These are phyloP conservation scores for Penicillium sp. DNA, from an alignment of 2,329 filamentous ascomycete genomes.

Conservation along the genomic window DNA sequence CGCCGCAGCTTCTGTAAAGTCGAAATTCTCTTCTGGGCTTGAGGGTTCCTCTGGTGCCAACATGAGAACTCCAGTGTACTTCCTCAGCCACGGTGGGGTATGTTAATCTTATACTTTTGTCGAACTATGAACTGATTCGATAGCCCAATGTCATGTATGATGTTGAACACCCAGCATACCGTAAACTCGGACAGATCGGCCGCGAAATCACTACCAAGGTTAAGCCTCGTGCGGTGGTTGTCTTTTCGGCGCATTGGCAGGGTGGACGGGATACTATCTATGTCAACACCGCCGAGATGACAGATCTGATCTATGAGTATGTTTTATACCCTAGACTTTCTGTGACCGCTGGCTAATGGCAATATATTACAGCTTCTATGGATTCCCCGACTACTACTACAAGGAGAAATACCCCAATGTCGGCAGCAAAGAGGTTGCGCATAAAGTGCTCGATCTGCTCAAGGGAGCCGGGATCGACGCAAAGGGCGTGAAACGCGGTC, in stretches of 20 bases:
- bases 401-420: slow-evolving; percentile 61
- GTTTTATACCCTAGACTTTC: slow-evolving; percentile 3
- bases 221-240: slow-evolving; percentile 66
- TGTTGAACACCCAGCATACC: slow-evolving; percentile 63
- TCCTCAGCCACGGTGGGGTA: slow-evolving; percentile 49
- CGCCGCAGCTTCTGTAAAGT: slow-evolving; percentile 1
- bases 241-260: slow-evolving; percentile 77
- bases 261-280: slow-evolving; percentile 52
- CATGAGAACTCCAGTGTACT: slow-evolving; percentile 50
- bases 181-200: slow-evolving; percentile 61
- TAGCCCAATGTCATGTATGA: slow-evolving; percentile 64
- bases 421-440: slow-evolving; percentile 58
- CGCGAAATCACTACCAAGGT: slow-evolving; percentile 65
- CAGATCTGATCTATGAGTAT: slow-evolving; percentile 66
- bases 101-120: slow-evolving; percentile 11
- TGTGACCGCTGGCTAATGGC: background rate
- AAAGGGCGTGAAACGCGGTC: slow-evolving; percentile 57
- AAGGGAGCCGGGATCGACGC: slow-evolving; percentile 56
- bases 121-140: background rate
- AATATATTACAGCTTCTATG: slow-evolving; percentile 54
- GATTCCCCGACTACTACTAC: slow-evolving; percentile 67
- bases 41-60: slow-evolving; percentile 2
- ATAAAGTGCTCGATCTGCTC: slow-evolving; percentile 55
- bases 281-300: slow-evolving; percentile 62
- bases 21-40: background rate